phyloP scores from a whole-genome alignment of 768 basidiomycete species.

The Suillus luteus region DNA sequence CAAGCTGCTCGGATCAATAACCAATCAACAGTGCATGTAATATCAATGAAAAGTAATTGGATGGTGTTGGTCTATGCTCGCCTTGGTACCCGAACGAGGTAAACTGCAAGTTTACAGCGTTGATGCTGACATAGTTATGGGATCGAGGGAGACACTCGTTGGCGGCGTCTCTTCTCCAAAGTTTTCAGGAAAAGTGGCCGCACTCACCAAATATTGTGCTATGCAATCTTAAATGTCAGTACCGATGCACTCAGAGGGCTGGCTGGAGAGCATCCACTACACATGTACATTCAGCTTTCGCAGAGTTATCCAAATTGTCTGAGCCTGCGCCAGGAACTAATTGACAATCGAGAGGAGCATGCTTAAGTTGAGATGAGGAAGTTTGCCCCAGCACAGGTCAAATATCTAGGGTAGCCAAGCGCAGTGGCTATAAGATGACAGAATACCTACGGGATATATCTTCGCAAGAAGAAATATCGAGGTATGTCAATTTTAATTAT shows the following conservation, averaged over 20 bases:
- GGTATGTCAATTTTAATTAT: neutral
- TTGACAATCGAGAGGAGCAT: slow-evolving; percentile 34
- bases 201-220: neutral
- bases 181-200: neutral
- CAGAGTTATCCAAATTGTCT: slow-evolving; percentile 30
- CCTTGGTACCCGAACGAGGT: neutral
- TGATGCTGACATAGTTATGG: neutral
- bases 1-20: neutral
- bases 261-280: slow-evolving; percentile 1
- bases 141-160: neutral
- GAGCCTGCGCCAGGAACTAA: slow-evolving; percentile 32
- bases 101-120: neutral
- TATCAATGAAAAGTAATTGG: neutral
- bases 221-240: neutral
- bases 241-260: neutral
- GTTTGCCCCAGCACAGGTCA: slow-evolving; percentile 4
- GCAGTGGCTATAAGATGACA: neutral
- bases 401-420: slow-evolving; percentile 8
- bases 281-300: slow-evolving; percentile 12
- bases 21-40: neutral
- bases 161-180: neutral
- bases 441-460: neutral
- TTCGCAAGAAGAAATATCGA: neutral
- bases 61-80: neutral
- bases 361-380: slow-evolving; percentile 23